Conservation (phyloP, 371 early-diverging fungal species). For the Catenaria anguillulae region DNA sequence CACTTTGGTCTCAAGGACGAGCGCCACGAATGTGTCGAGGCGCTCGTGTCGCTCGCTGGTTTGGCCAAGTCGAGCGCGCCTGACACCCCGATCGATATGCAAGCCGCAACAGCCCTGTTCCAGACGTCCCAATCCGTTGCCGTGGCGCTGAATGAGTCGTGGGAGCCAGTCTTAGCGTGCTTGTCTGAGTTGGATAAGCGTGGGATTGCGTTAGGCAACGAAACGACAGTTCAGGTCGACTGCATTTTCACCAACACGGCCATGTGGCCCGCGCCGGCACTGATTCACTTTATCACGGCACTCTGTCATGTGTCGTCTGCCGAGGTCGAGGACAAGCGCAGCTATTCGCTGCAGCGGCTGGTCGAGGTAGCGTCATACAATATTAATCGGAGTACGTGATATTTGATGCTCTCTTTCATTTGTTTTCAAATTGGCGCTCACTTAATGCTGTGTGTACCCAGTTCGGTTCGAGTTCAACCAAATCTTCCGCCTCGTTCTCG, state of each 20-base stretch:
- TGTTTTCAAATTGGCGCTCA: constrained; percentile 8
- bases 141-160: not conserved
- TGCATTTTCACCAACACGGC: constrained; percentile 31
- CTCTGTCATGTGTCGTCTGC: constrained; percentile 32
- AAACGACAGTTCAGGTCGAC: constrained; percentile 28
- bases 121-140: not conserved
- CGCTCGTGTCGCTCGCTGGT: not conserved
- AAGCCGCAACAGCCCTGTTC: not conserved
- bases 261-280: constrained; percentile 24
- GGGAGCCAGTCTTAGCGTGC: not conserved
- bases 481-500: constrained; percentile 50
- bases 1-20: not conserved
- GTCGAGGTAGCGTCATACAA: constrained; percentile 45
- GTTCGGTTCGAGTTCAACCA: constrained; percentile 56
- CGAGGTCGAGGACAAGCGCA: constrained; percentile 28
- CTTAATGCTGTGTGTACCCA: constrained; percentile 36
- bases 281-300: constrained; percentile 32
- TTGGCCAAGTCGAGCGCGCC: not conserved
- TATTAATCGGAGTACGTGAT: constrained; percentile 8
- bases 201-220: not conserved
- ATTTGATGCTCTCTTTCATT: not conserved
- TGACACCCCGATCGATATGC: not conserved
- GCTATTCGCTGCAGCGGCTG: constrained; percentile 32
- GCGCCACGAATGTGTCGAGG: not conserved
- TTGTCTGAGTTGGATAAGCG: not conserved